Percentiles rank a stretch among this genome's conserved stretches.
These are phyloP conservation scores for Phytophthora melonis DNA, from an alignment of 352 stramenopile species.

Conservation along the genomic window DNA sequence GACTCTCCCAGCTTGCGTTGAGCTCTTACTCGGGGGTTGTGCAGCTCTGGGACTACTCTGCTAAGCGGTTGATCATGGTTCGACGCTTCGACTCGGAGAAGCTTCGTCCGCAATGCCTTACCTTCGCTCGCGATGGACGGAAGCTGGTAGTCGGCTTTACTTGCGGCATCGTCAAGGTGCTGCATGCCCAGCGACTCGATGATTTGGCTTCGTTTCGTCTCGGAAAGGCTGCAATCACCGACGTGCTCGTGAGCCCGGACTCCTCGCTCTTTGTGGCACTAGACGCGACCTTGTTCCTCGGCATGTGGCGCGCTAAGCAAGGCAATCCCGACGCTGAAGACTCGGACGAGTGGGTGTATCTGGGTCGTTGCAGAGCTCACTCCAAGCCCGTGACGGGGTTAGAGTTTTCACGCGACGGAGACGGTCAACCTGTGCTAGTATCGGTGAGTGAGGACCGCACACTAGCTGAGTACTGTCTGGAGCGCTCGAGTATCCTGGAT, in stretches of 20 bases:
- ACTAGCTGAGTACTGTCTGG: constrained; percentile 92
- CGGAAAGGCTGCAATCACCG: constrained; percentile 77
- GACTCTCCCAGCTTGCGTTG: constrained; percentile 77
- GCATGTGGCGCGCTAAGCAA: constrained; percentile 77
- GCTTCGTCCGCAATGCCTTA: constrained; percentile 79
- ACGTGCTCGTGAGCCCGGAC: constrained; percentile 81
- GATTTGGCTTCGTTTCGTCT: constrained; percentile 78
- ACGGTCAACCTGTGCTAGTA: constrained; percentile 83
- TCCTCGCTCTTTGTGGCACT: constrained; percentile 80
- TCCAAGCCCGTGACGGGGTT: constrained; percentile 88
- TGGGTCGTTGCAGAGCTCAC: constrained; percentile 83
- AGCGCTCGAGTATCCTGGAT: constrained; percentile 82
- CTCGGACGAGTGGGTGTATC: constrained; percentile 79
- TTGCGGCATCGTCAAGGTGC: constrained; percentile 86
- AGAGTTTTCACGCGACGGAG: constrained; percentile 83
- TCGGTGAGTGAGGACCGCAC: constrained; percentile 89
- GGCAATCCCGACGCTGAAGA: constrained; percentile 17
- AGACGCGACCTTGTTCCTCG: constrained; percentile 78
- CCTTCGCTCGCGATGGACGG: constrained; percentile 80
- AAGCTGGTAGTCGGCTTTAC: constrained; percentile 91
- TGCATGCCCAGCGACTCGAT: constrained; percentile 80
- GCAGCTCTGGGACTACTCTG: constrained; percentile 92
- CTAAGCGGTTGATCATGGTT: constrained; percentile 88
- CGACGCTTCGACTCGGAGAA: constrained; percentile 70
- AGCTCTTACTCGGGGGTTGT: constrained; percentile 86